Evolutionary conservation across 116 monocot species (phyloP), one percentile per base, ranked within the genome.

Genomic region (Cymodocea nodosa): DNA sequence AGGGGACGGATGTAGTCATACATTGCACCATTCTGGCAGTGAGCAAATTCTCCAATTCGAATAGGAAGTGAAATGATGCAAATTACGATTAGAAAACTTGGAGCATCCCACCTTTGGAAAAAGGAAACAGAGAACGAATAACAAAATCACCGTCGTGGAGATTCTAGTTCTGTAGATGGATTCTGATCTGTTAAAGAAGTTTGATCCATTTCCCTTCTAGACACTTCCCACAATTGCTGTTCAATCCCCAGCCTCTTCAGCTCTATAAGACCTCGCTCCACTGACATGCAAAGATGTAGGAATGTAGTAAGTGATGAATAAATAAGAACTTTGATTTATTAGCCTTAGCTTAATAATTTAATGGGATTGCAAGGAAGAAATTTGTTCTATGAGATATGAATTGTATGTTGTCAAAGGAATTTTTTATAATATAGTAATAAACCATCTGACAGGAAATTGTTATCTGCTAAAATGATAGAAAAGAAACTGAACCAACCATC

Each of bases 171-270:
- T 35, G 51, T 22, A 51, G 52, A 22, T 23, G 36, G 20, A 20
- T 63, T 56, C 39, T 56, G 35, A 40, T 20, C 36, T 13, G 14
- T 34, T 0, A 15, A 39, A 18, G 71, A 66, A n/a, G 66, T 36
- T 71, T 65, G 73, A 69, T 75, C 75, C 10, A 75, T 62, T 56
- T 77, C 82, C 22, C 56, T 73, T n/a, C 79, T 75, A n/a, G 77
- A 82, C 34, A 71, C 79, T 56, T 82, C 85, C 85, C 85, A 85
- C 19, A 85, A 54, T 35, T 79, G 85, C 23, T 76, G 71, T 35
- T 85, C 85, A 36, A 85, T 77, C 16, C 82, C 77, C 35, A 85
- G 65, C 61, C 74, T 79, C 72, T 74, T 73, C 65, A 85, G 68
- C 66, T 85, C 85, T 16, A 69, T 49, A 14, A 85, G 23, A 20